phyloP scores from a whole-genome alignment of 441 rosid genomes.

The Syzygium malaccense region DNA sequence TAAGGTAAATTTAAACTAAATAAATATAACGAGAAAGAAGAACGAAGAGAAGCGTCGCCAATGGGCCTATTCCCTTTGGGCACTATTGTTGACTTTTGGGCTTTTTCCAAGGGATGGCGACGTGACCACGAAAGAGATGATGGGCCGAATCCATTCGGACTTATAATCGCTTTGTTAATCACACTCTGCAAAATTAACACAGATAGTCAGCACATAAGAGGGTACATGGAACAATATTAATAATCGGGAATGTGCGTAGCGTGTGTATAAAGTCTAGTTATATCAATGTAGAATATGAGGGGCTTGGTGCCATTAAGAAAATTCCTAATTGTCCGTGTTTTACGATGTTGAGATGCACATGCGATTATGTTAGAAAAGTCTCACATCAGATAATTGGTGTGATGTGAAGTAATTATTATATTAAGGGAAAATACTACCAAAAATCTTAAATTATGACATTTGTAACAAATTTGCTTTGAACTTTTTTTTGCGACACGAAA shows the following conservation, averaged over 20 bases:
- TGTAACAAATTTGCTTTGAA: too few species aligned
- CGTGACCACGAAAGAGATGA: neutral
- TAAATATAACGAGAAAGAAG: rapidly evolving
- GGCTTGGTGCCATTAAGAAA: neutral
- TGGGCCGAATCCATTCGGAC: neutral
- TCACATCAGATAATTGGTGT: too few species aligned
- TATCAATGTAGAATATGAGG: neutral
- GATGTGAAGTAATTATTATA: too few species aligned
- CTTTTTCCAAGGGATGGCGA: neutral
- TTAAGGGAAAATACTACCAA: neutral
- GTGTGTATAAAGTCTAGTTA: neutral
- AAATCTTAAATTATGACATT: too few species aligned
- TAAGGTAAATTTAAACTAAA: neutral
- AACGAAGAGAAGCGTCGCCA: neutral
- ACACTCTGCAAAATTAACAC: neutral
- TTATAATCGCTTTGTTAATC: neutral
- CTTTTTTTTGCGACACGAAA: too few species aligned
- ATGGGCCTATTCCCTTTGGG: neutral
- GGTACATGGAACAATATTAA: neutral
- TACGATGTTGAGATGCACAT: too few species aligned
- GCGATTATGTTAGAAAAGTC: too few species aligned
- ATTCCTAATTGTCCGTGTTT: neutral
- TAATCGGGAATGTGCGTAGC: neutral
- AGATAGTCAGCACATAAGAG: neutral
- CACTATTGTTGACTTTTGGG: neutral